phyloP scores from a whole-genome alignment of 371 early-diverging fungal species.

The Mucor piriformis region DNA sequence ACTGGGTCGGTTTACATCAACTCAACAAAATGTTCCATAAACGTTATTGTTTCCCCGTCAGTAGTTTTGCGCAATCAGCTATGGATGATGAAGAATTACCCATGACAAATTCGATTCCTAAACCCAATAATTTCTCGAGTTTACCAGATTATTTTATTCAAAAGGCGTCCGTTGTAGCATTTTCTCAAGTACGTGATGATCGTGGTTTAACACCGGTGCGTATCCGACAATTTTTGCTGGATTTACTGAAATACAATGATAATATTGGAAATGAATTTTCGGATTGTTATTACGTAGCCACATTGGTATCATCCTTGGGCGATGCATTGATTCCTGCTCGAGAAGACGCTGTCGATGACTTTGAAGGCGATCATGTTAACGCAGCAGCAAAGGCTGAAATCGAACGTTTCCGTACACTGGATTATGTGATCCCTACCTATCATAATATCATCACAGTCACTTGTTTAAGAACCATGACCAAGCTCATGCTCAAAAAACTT shows the following conservation, averaged over 20 bases:
- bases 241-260: constrained; percentile 86
- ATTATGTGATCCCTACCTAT: constrained; percentile 83
- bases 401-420: constrained; percentile 78
- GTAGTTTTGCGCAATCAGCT: constrained; percentile 16
- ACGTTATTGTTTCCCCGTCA: constrained; percentile 67
- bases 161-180: constrained; percentile 78
- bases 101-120: constrained; percentile 67
- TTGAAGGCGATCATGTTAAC: constrained; percentile 56
- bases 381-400: constrained; percentile 72
- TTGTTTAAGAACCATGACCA: constrained; percentile 60
- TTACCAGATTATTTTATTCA: constrained; percentile 89
- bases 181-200: constrained; percentile 70
- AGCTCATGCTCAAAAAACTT: constrained; percentile 63
- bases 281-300: constrained; percentile 80
- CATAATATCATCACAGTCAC: constrained; percentile 83
- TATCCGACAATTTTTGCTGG: constrained; percentile 71
- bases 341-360: constrained; percentile 39
- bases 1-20: constrained; percentile 77
- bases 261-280: constrained; percentile 88
- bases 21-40: constrained; percentile 77
- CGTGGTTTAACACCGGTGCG: constrained; percentile 69
- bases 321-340: constrained; percentile 65
- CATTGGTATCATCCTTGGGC: constrained; percentile 73
- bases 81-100: constrained; percentile 44
- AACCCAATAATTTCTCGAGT: constrained; percentile 84